Percentiles rank a stretch among this genome's conserved stretches.
Evolutionary conservation across 1,139 yeast genomes (phyloP).

Genomic region (Suhomyces maxii): DNA sequence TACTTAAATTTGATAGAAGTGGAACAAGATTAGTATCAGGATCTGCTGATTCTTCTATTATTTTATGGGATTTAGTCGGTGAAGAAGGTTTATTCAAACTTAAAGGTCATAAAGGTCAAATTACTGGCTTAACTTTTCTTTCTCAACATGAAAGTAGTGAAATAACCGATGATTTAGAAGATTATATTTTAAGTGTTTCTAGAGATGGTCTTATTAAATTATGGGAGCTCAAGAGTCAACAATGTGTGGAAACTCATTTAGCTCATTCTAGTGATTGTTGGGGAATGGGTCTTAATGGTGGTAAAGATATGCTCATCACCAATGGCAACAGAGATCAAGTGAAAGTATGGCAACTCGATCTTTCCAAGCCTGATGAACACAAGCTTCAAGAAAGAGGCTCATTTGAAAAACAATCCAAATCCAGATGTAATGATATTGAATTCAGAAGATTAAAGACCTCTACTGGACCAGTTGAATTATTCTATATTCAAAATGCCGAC

Average conservation of each 20-base stretch:
- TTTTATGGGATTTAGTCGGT: constrained; percentile 92
- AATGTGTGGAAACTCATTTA: constrained; percentile 90
- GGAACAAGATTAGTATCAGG: constrained; percentile 90
- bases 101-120: constrained; percentile 86
- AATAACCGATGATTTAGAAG: constrained; percentile 54
- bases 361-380: constrained; percentile 48
- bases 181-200: constrained; percentile 72
- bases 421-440: constrained; percentile 64
- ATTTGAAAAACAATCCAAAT: constrained; percentile 75
- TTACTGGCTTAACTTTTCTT: constrained; percentile 67
- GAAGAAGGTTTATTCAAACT: constrained; percentile 87
- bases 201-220: constrained; percentile 89
- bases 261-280: constrained; percentile 95
- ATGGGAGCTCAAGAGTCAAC: constrained; percentile 90
- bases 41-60: constrained; percentile 76
- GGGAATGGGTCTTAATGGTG: constrained; percentile 58
- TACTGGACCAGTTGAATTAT: constrained; percentile 37
- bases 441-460: constrained; percentile 46
- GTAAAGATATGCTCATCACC: constrained; percentile 54
- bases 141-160: constrained; percentile 34
- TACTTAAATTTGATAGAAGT: constrained; percentile 66
- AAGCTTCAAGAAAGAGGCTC: constrained; percentile 65
- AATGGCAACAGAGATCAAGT: constrained; percentile 80
- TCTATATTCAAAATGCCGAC: constrained; percentile 76
- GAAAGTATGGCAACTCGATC: constrained; percentile 75